phyloP scores from a whole-genome alignment of 2,329 filamentous ascomycete genomes.

The Diaporthe destruens region DNA sequence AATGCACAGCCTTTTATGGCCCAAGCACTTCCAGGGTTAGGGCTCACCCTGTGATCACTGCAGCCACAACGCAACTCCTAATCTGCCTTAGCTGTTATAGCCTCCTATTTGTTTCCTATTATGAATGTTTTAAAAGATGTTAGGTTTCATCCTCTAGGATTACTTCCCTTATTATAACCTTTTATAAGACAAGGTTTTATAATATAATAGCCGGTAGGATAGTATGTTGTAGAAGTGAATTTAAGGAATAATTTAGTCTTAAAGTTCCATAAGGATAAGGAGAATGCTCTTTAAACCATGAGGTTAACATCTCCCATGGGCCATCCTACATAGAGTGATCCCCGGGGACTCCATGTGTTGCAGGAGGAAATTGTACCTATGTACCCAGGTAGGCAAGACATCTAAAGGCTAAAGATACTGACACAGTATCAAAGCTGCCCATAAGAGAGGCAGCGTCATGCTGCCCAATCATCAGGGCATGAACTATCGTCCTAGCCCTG shows the following conservation, averaged over 20 bases:
- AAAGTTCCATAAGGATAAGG: no score
- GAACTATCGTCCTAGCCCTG: not conserved
- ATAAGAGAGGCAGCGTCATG: not conserved
- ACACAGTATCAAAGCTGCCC: not conserved
- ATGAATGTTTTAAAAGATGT: no score
- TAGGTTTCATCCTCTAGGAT: no score
- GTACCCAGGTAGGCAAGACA: no score
- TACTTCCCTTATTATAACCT: not conserved
- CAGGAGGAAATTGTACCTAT: no score
- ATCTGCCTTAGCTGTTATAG: not conserved
- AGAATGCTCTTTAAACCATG: not conserved
- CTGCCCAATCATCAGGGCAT: not conserved
- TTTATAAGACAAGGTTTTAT: not conserved
- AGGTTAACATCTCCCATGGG: not conserved
- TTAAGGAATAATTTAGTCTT: no score
- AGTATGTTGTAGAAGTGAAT: no score
- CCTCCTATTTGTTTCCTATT: not conserved
- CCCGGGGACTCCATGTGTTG: no score
- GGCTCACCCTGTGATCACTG: not conserved
- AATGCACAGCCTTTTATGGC: not conserved
- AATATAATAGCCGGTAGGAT: not conserved
- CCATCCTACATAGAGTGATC: not conserved
- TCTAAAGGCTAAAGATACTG: not conserved
- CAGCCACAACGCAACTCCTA: not conserved
- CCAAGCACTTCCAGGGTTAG: conserved; percentile 24